Evolutionary conservation across 1,284 basidiomycete genomes (phyloP), one percentile per base, ranked within the genome.

Genomic region (Violaceomyces palustris): DNA sequence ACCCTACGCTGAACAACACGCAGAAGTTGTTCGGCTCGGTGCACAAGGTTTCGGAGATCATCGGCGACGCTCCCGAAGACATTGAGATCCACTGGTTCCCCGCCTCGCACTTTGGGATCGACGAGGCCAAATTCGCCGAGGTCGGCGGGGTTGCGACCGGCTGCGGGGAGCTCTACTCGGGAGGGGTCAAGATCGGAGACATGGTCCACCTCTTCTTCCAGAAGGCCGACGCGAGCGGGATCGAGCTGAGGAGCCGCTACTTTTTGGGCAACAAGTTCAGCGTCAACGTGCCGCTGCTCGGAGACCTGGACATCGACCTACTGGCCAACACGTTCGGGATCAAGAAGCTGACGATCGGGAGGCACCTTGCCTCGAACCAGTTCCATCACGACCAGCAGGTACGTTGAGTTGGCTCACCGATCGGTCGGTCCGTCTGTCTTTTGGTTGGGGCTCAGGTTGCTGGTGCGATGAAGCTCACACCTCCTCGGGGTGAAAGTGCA

Each of bases 121-220:
- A 47, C 15, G 15, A n/a, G 22, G 23, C 14, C 15, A 19, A 34
- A 15, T 31, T 45, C 26, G 4, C 18, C 7, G 26, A 18, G 8
- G 28, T 18, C 12, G 19, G 19, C 2, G 33, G 38, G 14, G 42
- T 45, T 12, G 42, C 42, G n/a, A 14, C 12, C 11, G 42, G 26
- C 9, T 45, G 22, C 10, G 42, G 42, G 15, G 35, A 45, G 24
- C 30, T 45, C 36, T 40, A 26, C 27, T n/a, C 22, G 15, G 37
- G 35, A 9, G 27, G 36, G 11, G 12, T 45, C 14, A 45, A 45
- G 37, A 30, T 22, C 9, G 33, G 31, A 8, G 37, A 45, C 33
- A 45, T 45, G 42, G 31, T 39, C 28, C 42, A 45, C 25, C 37
- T 45, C 15, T 47, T 38, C 39, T 42, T 30, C 25, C 15, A 42